These are phyloP conservation scores for Pythium folliculosum DNA, from an alignment of 352 stramenopile species.

Conservation along the genomic window DNA sequence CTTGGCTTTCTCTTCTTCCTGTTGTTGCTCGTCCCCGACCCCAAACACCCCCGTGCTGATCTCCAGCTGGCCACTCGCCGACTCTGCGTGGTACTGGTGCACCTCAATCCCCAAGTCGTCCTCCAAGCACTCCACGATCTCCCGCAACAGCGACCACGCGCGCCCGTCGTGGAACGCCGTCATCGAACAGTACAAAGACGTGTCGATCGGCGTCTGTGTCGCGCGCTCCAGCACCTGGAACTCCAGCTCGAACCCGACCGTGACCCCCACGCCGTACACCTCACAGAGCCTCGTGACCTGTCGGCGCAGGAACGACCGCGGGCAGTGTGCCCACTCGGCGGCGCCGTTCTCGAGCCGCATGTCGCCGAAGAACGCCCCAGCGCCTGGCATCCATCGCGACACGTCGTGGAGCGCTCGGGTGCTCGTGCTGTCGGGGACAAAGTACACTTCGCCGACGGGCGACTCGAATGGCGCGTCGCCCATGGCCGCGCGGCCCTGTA, in stretches of 20 bases:
- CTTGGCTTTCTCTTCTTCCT: background rate
- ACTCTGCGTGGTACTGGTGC: constrained; percentile 39
- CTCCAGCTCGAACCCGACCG: constrained; percentile 39
- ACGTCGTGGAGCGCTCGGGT: constrained; percentile 13
- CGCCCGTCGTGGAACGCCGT: constrained; percentile 26
- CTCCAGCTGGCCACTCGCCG: constrained; percentile 35
- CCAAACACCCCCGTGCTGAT: constrained; percentile 36
- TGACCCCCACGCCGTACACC: constrained; percentile 3
- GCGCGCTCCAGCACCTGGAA: constrained; percentile 26
- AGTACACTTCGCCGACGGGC: constrained; percentile 28
- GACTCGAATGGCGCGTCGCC: constrained; percentile 27
- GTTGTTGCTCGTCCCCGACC: background rate
- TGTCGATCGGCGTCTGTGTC: constrained; percentile 20
- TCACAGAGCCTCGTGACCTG: constrained; percentile 19
- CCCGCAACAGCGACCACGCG: constrained; percentile 28
- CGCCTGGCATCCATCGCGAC: constrained; percentile 23
- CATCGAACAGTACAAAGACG: constrained; percentile 33
- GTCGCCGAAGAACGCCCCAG: constrained; percentile 31
- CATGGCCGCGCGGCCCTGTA: constrained; percentile 30
- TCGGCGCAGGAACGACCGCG: constrained; percentile 29
- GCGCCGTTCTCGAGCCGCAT: constrained; percentile 18
- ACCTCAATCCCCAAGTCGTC: constrained; percentile 30
- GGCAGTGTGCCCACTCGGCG: constrained; percentile 31
- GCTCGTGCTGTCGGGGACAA: background rate
- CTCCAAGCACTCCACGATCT: constrained; percentile 31